Base-by-base conservation (phyloP, 768 basidiomycete genomes). In the Tricholoma bakamatsutake region DNA sequence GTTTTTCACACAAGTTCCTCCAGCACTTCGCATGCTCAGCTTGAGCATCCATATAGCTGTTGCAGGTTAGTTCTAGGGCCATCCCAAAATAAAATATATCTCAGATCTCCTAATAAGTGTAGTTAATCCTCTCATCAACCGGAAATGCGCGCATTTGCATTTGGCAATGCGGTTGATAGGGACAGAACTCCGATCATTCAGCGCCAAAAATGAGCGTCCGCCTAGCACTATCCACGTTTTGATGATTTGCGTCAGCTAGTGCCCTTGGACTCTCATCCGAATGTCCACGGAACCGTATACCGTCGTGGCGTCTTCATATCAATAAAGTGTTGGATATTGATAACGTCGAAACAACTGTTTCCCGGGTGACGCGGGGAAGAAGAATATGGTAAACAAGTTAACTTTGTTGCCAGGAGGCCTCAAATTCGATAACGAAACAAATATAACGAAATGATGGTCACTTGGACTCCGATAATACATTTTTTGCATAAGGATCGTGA, bases 111-210 rank as follows among this genome's bases (percentile, higher is more conserved):
- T 33, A 37, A 27, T 47, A 15, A 46, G 21, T 24, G 21, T 24
- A 24, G 21, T 24, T 24, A 24, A 24, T 24, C 21, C 28, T 18
- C 43, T 21, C 46, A 49, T 47, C 46, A 47, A 9, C 28, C 46
- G 46, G 46, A 47, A 55, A n/a, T 55, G 54, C 45, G 54, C 54
- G 51, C 37, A n/a, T 21, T 28, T 52, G 37, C 24, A 27, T 39
- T 39, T 35, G 46, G 28, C 46, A 47, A 31, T 55, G 54, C 54
- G 54, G 54, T 33, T 42, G 46, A 55, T 55, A 49, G 47, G 43
- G 21, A 47, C 39, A 34, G 24, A 55, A 50, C 35, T 55, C 54
- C 54, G 54, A 55, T 55, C 54, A 55, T 40, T 28, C 37, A 39
- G 17, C 54, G 54, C 43, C 46, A 48, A 48, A 48, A 48, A 30